Evolutionary conservation across 2,329 filamentous ascomycete genomes (phyloP), one percentile per base, ranked within the genome.

Genomic region (Pseudogymnoascus sp.): DNA sequence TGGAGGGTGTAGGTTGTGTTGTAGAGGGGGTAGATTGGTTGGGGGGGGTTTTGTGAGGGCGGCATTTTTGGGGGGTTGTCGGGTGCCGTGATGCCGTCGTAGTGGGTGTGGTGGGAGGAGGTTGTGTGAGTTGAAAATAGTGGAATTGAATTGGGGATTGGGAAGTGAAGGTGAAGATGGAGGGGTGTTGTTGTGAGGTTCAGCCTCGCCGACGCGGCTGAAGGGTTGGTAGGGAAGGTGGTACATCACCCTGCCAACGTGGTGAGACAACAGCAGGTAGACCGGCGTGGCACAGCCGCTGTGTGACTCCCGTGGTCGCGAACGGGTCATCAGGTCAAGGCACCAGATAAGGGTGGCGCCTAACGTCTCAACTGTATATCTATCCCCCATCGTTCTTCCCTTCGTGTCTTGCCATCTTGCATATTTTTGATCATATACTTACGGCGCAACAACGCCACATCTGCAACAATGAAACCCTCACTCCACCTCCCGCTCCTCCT

Each of bases 1-100:
- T 78, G 76, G 64, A 78, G 70, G 24, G 69, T 73, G 69, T 76
- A 79, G 7, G 76, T 79, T 19, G 75, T 74, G 67, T 76, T 74
- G 71, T 79, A 80, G 61, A 81, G 74, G 13, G 78, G 79, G 66
- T 80, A 73, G 7, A 10, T 10, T 8, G 37, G 37, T 8, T 6
- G 5, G 16, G n/a, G 10, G 38, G 37, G 6, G 37, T 14, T 3
- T 38, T n/a, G 37, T 6, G 35, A 37, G 4, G 35, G 35, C 35
- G 37, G 37, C 37, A 40, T 40, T 40, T 40, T 40, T 4, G 38
- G n/a, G 38, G 40, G 24, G 35, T 21, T n/a, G n/a, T n/a, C n/a
- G n/a, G n/a, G n/a, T n/a, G n/a, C n/a, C n/a, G n/a, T n/a, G n/a
- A n/a, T n/a, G n/a, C n/a, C n/a, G 40, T 4, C 19, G 40, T 42